phyloP scores from a whole-genome alignment of 352 stramenopile genomes.

The Phytopythium ostracodes region DNA sequence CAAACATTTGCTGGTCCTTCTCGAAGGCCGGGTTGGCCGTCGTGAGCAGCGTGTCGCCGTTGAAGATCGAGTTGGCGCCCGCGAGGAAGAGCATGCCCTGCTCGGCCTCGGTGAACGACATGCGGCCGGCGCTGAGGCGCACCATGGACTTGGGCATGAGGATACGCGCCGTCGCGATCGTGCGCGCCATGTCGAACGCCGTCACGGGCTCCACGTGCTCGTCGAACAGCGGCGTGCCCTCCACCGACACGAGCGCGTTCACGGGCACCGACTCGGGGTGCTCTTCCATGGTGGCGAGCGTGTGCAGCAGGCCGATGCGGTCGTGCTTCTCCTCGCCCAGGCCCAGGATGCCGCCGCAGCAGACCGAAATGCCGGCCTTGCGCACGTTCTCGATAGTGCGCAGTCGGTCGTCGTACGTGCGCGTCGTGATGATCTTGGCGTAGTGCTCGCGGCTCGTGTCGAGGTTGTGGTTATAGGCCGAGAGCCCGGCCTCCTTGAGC shows the following conservation, averaged over 20 bases:
- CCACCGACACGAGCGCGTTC: constrained; percentile 95
- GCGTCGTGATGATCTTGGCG: constrained; percentile 94
- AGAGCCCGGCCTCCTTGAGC: constrained; percentile 97
- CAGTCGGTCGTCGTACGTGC: constrained; percentile 96
- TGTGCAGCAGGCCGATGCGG: constrained; percentile 94
- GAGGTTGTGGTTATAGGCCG: constrained; percentile 98
- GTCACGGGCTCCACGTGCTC: constrained; percentile 85
- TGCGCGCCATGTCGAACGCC: constrained; percentile 97
- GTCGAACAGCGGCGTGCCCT: constrained; percentile 94
- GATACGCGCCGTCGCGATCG: constrained; percentile 96
- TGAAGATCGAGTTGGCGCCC: constrained; percentile 98
- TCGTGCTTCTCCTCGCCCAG: constrained; percentile 94
- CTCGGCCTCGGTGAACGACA: constrained; percentile 95
- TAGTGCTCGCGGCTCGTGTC: constrained; percentile 98
- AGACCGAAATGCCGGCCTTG: constrained; percentile 96
- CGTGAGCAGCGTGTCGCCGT: constrained; percentile 96
- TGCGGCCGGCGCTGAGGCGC: constrained; percentile 93
- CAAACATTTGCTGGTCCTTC: constrained; percentile 93
- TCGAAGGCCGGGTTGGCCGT: constrained; percentile 96
- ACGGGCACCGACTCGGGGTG: constrained; percentile 97
- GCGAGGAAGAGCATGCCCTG: constrained; percentile 97
- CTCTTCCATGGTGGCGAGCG: constrained; percentile 93
- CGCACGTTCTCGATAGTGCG: constrained; percentile 96
- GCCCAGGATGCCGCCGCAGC: constrained; percentile 96
- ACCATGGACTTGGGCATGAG: constrained; percentile 98